These are phyloP conservation scores for Phialophora macrospora DNA, from an alignment of 2,329 filamentous ascomycete species.

Conservation along the genomic window DNA sequence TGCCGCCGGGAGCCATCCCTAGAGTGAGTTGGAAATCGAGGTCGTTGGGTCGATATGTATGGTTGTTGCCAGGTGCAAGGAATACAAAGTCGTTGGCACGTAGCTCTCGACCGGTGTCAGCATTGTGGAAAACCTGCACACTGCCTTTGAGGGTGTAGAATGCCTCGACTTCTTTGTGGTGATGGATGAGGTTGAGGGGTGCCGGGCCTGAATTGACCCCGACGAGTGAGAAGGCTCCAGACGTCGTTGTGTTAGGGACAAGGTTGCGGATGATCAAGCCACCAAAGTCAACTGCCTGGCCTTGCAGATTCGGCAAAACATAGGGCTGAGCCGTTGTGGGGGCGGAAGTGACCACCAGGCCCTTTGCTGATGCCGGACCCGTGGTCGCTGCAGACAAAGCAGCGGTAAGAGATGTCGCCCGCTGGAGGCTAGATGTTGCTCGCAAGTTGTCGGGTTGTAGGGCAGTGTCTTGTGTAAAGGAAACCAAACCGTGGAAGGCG, in stretches of 20 bases:
- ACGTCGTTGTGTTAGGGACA: slow-evolving; percentile 31
- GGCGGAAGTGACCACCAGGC: slow-evolving; percentile 28
- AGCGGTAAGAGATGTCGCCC: slow-evolving; percentile 4
- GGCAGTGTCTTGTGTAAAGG: not conserved
- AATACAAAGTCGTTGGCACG: slow-evolving; percentile 33
- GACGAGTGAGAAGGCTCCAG: slow-evolving; percentile 28
- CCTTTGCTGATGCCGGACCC: not conserved
- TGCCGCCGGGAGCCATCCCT: slow-evolving; percentile 30
- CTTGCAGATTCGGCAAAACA: slow-evolving; percentile 33
- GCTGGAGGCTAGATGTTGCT: slow-evolving; percentile 4
- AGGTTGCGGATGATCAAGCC: slow-evolving; percentile 34
- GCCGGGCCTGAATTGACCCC: slow-evolving; percentile 30
- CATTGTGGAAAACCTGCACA: slow-evolving; percentile 34
- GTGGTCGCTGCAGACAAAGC: slow-evolving; percentile 1
- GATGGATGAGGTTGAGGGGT: slow-evolving; percentile 31
- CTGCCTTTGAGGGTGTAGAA: slow-evolving; percentile 35
- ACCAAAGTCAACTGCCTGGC: slow-evolving; percentile 32
- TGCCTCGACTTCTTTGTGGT: slow-evolving; percentile 33
- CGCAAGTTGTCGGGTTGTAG: slow-evolving; percentile 7
- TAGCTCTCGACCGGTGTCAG: slow-evolving; percentile 31
- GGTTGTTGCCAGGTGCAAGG: slow-evolving; percentile 35
- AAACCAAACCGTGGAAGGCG: slow-evolving; percentile 2
- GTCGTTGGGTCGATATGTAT: slow-evolving; percentile 34
- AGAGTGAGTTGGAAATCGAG: slow-evolving; percentile 32
- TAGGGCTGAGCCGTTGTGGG: slow-evolving; percentile 31